Base-by-base conservation (phyloP, 2,329 filamentous ascomycete genomes). In the Cladosporium velox region DNA sequence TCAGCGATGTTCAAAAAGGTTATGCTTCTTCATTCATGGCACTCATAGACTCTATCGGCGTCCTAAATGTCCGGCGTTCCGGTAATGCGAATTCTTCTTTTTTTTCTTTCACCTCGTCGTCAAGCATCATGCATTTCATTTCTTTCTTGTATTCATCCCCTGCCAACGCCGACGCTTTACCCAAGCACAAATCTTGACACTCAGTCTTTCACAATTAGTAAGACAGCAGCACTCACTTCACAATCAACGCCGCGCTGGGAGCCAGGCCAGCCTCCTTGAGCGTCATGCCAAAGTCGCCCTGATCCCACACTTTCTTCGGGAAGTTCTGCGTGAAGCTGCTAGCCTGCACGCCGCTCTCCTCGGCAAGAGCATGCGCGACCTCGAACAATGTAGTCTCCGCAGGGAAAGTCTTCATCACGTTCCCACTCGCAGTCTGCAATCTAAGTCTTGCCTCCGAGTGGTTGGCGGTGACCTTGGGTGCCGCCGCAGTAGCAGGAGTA, bases 381-480 rank as follows among this genome's bases (percentile, higher is more conserved):
- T 99, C 94, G 73, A 97, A 97, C 12, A 99, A 81, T 0, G 95
- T 98, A 3, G 93, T 96, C 66, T 96, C 92, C 6, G 91, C 93
- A 0, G 92, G 89, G 70, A 96, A 88, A 0, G 91, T 94, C 85
- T 97, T 98, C 80, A 90, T 88, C 64, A 97, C 82, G 68, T 91
- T 93, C 15, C 92, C 91, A 21, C 81, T 83, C 0, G 87, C 77
- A 0, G 90, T 93, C 79, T 97, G 93, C 49, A 99, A 81, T 67
- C 93, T 86, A 68, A 99, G 80, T 32, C 95, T 87, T 14, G 93
- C 88, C 77, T 97, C 92, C 24, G 85, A 92, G 77, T 95, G 91
- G 63, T 89, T 87, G 4, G 87, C 86, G 60, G 89, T 87, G 8
- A 89, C 85, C 14, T 79, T 80, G 3, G 84, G 79, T 0, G 81